Base-by-base conservation (phyloP, 108 stramenopile genomes). In the Phaeodactylum tricornutum region DNA sequence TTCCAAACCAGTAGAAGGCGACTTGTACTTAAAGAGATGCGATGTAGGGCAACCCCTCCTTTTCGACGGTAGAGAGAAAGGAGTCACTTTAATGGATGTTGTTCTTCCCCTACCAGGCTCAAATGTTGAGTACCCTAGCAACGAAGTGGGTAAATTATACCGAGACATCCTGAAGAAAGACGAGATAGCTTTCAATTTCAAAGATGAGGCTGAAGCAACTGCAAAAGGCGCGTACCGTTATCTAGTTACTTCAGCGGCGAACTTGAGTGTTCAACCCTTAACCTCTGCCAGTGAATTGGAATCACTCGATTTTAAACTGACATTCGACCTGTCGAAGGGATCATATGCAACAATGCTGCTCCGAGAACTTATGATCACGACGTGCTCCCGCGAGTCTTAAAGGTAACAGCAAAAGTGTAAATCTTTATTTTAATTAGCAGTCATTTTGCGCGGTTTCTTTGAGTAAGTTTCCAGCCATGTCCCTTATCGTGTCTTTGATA, bases 271-370 rank as follows among this genome's bases (percentile, higher is more conserved):
- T 67, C 40, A 57, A 9, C 63, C 15, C 4, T 24, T 44, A 36
- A 29, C 4, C 28, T 20, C 24, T 21, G 51, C 43, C 20, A 27
- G 35, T 2, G 34, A 23, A 2, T 23, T 54, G 15, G 36, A 62
- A 27, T 22, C 25, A 15, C 0, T 35, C 39, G 29, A 41, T 19
- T 24, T 50, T 6, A 23, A 54, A 1, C 58, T 70, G 38, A 20
- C 50, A 12, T 91, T 91, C 51, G 69, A 79, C n/a, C 69, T 91
- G 3, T 60, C 69, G 9, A 72, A 64, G 44, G 89, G 89, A 8
- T 84, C 59, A 39, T 91, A 86, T 46, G 89, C 89, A 2, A 91
- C 89, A 17, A 82, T 86, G 69, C 38, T 80, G 27, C 50, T 91
- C 25, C 54, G 89, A 24, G 89, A 91, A 50, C 39, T 91, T 21